Evolutionary conservation across 202 grass and related monocot genomes (phyloP), one percentile per base, ranked within the genome.

Genomic region (Schoenoplectus tabernaemontani): DNA sequence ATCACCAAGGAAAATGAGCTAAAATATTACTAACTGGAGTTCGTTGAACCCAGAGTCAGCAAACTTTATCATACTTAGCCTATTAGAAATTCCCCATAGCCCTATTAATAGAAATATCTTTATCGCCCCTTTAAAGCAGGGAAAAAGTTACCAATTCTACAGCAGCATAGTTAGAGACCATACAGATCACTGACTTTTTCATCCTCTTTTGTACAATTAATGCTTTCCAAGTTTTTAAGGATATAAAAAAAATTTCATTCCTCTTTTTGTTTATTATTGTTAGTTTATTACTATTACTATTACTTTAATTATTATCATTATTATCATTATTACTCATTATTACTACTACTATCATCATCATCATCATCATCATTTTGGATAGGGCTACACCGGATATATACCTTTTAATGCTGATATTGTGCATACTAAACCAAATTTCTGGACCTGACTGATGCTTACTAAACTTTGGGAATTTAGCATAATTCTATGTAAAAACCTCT

Each of bases 401-500:
- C n/a, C n/a, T n/a, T n/a, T n/a, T n/a, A n/a, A n/a, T n/a, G n/a
- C n/a, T n/a, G n/a, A n/a, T n/a, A n/a, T n/a, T n/a, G n/a, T n/a
- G 33, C 33, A 66, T 66, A 66, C 34, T 41, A 41, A 38, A 41
- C 17, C n/a, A n/a, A n/a, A n/a, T n/a, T n/a, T n/a, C 9, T 75
- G 10, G 33, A 36, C 42, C 26, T 75, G 28, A 62, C 57, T 79
- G 13, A 58, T 60, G 23, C 34, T 46, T 79, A 79, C 76, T 17
- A 79, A 39, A 60, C 16, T 79, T 60, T 79, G 19, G 43, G 2
- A 44, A 44, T 17, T 62, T 79, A 62, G 13, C 32, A 12, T 44
- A 79, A 37, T 9, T 62, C 9, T 43, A 79, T 9, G 58, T 43
- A 24, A 43, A 90, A 84, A 98, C 96, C 89, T 98, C 96, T 98